phyloP scores from a whole-genome alignment of 1,284 basidiomycete genomes.

The Stygiomarasmius scandens region DNA sequence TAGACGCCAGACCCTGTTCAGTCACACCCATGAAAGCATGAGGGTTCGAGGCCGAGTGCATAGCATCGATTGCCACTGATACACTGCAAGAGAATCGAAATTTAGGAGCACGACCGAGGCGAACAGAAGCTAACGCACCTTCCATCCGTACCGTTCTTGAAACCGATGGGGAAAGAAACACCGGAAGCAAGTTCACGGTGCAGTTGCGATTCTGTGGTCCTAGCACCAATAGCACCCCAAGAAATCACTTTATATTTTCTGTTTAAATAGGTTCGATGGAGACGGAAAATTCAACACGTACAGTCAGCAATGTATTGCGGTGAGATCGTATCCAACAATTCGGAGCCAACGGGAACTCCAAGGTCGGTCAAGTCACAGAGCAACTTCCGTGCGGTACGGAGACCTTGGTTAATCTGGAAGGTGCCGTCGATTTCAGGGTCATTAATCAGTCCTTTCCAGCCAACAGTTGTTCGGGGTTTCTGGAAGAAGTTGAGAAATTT shows the following conservation, averaged over 20 bases:
- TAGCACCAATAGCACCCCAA: slow-evolving; percentile 97
- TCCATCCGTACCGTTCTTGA: slow-evolving; percentile 99
- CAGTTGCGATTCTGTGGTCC: slow-evolving; percentile 94
- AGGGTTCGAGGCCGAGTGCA: slow-evolving; percentile 89
- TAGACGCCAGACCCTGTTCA: slow-evolving; percentile 90
- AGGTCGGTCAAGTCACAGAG: slow-evolving; percentile 88
- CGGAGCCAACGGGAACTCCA: slow-evolving; percentile 92
- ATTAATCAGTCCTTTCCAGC: slow-evolving; percentile 89
- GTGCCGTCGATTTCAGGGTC: slow-evolving; percentile 93
- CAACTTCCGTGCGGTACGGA: slow-evolving; percentile 84
- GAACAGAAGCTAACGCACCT: slow-evolving; percentile 52
- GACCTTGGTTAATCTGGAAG: slow-evolving; percentile 97
- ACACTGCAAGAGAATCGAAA: slow-evolving; percentile 40
- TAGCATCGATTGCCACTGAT: slow-evolving; percentile 90
- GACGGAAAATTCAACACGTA: slow-evolving; percentile 31
- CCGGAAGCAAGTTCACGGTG: slow-evolving; percentile 93
- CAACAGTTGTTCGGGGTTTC: slow-evolving; percentile 88
- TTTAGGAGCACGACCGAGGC: not conserved
- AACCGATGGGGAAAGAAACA: slow-evolving; percentile 91
- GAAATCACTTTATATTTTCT: slow-evolving; percentile 63
- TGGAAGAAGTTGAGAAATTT: slow-evolving; percentile 27
- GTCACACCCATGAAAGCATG: slow-evolving; percentile 99
- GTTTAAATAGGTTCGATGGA: not conserved
- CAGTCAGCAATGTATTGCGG: slow-evolving; percentile 81
- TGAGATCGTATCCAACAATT: slow-evolving; percentile 93